Percentiles rank a stretch among this genome's conserved stretches.
These are phyloP conservation scores for Talaromyces funiculosus DNA, from an alignment of 2,329 filamentous ascomycete species.

Conservation along the genomic window DNA sequence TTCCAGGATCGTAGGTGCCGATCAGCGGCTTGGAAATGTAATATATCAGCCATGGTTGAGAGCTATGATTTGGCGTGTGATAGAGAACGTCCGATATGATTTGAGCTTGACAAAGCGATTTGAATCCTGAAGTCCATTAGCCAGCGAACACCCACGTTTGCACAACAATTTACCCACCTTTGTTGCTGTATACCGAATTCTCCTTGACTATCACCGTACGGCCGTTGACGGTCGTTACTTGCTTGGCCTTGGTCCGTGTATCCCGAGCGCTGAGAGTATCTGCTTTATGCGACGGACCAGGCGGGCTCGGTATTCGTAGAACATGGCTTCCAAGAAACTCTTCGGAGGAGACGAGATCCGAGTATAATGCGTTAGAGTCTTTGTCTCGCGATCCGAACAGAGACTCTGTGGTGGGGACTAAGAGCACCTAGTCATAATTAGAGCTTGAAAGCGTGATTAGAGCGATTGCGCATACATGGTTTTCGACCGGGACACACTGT, in stretches of 20 bases:
- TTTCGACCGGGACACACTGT: slow-evolving; percentile 86
- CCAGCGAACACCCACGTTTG: neutral
- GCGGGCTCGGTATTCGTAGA: slow-evolving; percentile 65
- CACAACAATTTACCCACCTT: slow-evolving; percentile 59
- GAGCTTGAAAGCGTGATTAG: slow-evolving; percentile 9
- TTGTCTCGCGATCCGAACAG: slow-evolving; percentile 82
- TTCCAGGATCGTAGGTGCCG: slow-evolving; percentile 71
- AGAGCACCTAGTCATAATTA: slow-evolving; percentile 57
- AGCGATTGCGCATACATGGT: slow-evolving; percentile 56
- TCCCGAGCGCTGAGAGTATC: slow-evolving; percentile 68
- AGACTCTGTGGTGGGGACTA: slow-evolving; percentile 89
- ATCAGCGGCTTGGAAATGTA: slow-evolving; percentile 88
- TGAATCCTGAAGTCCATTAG: slow-evolving; percentile 62
- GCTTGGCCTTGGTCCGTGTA: slow-evolving; percentile 84
- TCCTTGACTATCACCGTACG: slow-evolving; percentile 93
- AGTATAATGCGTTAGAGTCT: slow-evolving; percentile 70
- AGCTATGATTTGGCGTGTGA: slow-evolving; percentile 83
- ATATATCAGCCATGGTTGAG: slow-evolving; percentile 92
- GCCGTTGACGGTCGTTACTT: slow-evolving; percentile 88
- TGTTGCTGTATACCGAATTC: slow-evolving; percentile 87
- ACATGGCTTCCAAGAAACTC: slow-evolving; percentile 98
- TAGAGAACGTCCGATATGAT: slow-evolving; percentile 77
- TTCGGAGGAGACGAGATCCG: slow-evolving; percentile 79
- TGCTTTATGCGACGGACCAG: slow-evolving; percentile 44
- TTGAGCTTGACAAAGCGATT: slow-evolving; percentile 81